Base-by-base conservation (phyloP, 148 eudicot genomes). In the Camellia japonica region DNA sequence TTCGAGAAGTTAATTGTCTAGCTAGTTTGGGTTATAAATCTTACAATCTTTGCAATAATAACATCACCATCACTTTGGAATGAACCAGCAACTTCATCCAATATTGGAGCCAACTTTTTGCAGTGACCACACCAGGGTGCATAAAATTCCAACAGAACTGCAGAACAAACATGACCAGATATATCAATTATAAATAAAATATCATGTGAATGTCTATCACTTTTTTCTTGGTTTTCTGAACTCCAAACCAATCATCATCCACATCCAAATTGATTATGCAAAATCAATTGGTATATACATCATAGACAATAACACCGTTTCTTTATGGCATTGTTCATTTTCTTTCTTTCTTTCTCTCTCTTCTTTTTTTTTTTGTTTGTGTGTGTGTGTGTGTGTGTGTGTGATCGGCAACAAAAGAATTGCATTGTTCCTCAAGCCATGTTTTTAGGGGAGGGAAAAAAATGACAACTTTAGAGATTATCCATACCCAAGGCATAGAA, bases 81-180 rank as follows among this genome's bases (percentile, higher is more conserved):
- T 43, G 95, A 84, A 67, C 60, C 70, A 67, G 93, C 95, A 73
- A 92, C 93, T 87, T 90, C 93, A 78, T 92, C 95, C 85, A 92
- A 84, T 75, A 88, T 85, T 63, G 95, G 95, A 42, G 93, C 89
- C 85, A 92, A 86, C 78, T 83, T 88, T 76, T 90, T 88, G 87
- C 95, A 92, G 83, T 90, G 91, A 80, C 90, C 95, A 71, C 93
- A 92, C 95, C 95, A 92, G 44, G 95, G 95, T 46, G 95, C 95
- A 82, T 92, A 90, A 75, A 92, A 88, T 80, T 90, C 93, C 79
- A 92, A 47, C 15, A 92, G 61, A 80, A 92, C 93, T 92, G 89
- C 74, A 73, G 10, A 16, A 61, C 12, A 46, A 78, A 79, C 41
- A 81, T 19, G 6, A 49, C n/a, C 83, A 77, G 20, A 19, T 38